Percentiles rank a stretch among this genome's conserved stretches.
These are phyloP conservation scores for Linum trigynum DNA, from an alignment of 345 rosid species.

Conservation along the genomic window DNA sequence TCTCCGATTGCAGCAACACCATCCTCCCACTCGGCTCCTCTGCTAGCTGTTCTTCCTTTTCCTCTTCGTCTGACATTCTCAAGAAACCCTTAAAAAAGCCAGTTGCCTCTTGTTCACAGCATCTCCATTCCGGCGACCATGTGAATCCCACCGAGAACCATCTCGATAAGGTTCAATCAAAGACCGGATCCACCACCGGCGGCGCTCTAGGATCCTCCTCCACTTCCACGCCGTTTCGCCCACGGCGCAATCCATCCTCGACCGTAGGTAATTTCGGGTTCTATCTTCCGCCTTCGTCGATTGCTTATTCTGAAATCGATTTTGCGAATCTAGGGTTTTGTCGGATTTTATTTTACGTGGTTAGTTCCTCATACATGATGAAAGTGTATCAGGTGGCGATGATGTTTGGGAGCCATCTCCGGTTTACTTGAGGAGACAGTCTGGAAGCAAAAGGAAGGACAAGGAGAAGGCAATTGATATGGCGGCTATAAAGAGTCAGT, in stretches of 20 bases:
- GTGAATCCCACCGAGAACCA: too few species aligned
- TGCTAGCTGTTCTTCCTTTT: too few species aligned
- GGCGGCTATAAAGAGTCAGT: background rate
- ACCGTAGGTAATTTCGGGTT: background rate
- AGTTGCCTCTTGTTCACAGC: too few species aligned
- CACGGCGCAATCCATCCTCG: background rate
- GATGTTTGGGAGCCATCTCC: background rate
- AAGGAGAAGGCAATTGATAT: background rate
- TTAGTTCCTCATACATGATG: background rate
- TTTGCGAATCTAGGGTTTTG: background rate
- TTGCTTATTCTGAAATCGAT: too few species aligned
- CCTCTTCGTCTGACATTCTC: too few species aligned
- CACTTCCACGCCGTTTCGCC: background rate
- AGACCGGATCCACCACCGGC: too few species aligned
- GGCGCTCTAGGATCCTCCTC: background rate
- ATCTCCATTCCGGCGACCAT: too few species aligned
- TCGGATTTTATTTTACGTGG: background rate
- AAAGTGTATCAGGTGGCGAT: background rate
- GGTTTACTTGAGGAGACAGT: background rate
- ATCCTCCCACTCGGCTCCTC: too few species aligned
- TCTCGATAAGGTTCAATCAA: too few species aligned
- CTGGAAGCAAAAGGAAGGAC: background rate
- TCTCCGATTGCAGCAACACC: too few species aligned
- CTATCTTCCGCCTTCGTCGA: too few species aligned
- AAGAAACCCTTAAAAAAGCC: too few species aligned